A percentile compares a stretch with the other conserved stretches of the same genome.
Evolutionary conservation across 2,329 filamentous ascomycete genomes (phyloP).

Genomic region (Bipolaris cookei): DNA sequence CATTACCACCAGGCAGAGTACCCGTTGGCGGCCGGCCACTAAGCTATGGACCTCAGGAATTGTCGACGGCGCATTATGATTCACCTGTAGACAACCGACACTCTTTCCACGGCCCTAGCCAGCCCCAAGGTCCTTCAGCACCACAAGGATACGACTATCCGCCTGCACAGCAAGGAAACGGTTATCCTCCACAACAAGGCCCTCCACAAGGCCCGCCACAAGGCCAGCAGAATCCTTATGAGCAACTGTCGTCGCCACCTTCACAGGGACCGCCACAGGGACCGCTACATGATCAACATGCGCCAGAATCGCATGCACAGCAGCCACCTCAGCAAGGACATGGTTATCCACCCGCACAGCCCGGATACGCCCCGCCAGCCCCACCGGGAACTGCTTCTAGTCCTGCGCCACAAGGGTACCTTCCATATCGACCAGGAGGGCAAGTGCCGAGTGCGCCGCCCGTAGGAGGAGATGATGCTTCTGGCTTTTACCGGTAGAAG

Average conservation of each 20-base stretch:
- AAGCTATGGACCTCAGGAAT: slow-evolving; percentile 54
- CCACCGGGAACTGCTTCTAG: slow-evolving; percentile 35
- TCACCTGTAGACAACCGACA: slow-evolving; percentile 55
- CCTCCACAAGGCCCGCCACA: slow-evolving; percentile 25
- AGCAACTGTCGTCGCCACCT: slow-evolving; percentile 37
- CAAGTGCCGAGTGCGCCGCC: slow-evolving; percentile 39
- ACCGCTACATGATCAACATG: slow-evolving; percentile 31
- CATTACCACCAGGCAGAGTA: slow-evolving; percentile 46
- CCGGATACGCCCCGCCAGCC: slow-evolving; percentile 42
- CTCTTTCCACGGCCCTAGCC: slow-evolving; percentile 42
- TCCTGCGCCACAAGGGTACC: slow-evolving; percentile 37
- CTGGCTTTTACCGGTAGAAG: slow-evolving; percentile 36
- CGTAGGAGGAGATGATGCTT: slow-evolving; percentile 41
- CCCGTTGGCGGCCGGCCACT: slow-evolving; percentile 44
- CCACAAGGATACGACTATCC: slow-evolving; percentile 39
- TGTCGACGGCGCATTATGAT: slow-evolving; percentile 56
- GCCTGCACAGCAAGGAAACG: slow-evolving; percentile 23
- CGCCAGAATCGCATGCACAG: slow-evolving; percentile 40
- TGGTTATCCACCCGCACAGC: slow-evolving; percentile 44
- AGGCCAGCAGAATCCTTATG: slow-evolving; percentile 35
- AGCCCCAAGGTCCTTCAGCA: slow-evolving; percentile 36
- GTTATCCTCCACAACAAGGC: slow-evolving; percentile 37
- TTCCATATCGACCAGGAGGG: slow-evolving; percentile 45
- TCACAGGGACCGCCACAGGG: slow-evolving; percentile 31
- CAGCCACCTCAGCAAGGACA: slow-evolving; percentile 34